Base-by-base conservation (phyloP, 2,329 filamentous ascomycete species). In the Fusarium sarcochroum region DNA sequence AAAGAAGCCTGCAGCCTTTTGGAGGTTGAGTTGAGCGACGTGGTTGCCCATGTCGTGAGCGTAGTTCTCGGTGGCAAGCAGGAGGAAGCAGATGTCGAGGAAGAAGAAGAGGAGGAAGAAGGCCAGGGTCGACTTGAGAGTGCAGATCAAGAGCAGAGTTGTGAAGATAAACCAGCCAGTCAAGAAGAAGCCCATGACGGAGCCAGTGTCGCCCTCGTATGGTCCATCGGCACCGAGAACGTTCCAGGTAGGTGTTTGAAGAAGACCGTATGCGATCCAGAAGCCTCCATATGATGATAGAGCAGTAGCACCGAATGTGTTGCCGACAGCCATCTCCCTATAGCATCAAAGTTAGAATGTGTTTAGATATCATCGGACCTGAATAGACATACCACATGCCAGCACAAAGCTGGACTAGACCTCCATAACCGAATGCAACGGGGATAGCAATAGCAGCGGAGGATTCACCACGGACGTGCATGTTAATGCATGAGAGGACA, bases 111-210 rank as follows among this genome's bases (percentile, higher is more conserved):
- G 86, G 23, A 84, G 73, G 84, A 91, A 93, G 85, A 94, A 94
- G 70, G 91, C 91, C 72, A 94, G 84, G 44, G 91, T 93, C 14
- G 92, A 94, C 64, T 88, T 87, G 52, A 95, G 83, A 11, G 92
- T 95, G 84, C 90, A 91, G 62, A 94, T 73, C 38, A 94, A 83
- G 68, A 94, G 79, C 61, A 95, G 80, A 57, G 89, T 90, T 52
- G 92, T 95, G 83, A 95, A 95, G 81, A 95, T 93, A 83, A 93
- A 94, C 92, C 92, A 95, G 78, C 90, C 87, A 4, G 88, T 88
- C 59, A 95, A 82, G 85, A 91, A 95, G 77, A 94, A 88, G 57
- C 90, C 92, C 55, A 94, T 82, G 1, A 89, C 89, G 47, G 90
- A 88, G 25, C 81, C 72, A 18, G 79, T 78, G 56, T 84, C 72